Percentiles rank a stretch among this genome's conserved stretches.
phyloP scores from a whole-genome alignment of 2,329 filamentous ascomycete species.

The Orbilia oligospora region DNA sequence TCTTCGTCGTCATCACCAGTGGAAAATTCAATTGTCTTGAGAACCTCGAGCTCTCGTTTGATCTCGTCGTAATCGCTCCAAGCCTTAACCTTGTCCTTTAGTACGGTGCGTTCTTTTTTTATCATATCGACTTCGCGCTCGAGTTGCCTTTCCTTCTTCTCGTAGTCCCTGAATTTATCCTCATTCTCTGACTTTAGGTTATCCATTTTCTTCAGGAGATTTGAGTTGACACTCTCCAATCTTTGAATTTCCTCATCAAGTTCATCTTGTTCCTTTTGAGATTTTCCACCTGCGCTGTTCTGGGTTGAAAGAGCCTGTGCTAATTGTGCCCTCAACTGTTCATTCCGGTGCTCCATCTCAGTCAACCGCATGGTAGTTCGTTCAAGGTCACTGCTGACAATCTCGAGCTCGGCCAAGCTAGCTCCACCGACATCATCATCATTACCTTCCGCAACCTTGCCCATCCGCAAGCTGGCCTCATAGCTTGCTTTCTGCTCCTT shows the following conservation, averaged over 20 bases:
- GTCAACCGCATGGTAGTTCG: conserved; percentile 87
- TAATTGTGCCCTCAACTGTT: conserved; percentile 89
- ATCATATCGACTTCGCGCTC: conserved; percentile 83
- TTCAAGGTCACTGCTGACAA: conserved; percentile 91
- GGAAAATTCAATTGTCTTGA: conserved; percentile 98
- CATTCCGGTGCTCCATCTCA: conserved; percentile 93
- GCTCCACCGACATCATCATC: conserved; percentile 76
- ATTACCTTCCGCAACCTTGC: conserved; percentile 68
- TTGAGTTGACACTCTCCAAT: conserved; percentile 92
- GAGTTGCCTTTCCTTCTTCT: conserved; percentile 80
- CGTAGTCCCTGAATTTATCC: conserved; percentile 80
- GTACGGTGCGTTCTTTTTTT: conserved; percentile 82
- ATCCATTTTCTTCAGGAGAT: conserved; percentile 89
- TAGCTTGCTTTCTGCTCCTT: conserved; percentile 98
- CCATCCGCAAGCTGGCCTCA: conserved; percentile 92
- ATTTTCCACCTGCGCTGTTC: conserved; percentile 39
- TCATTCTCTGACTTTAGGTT: conserved; percentile 86
- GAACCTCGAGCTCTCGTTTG: conserved; percentile 93
- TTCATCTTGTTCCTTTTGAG: conserved; percentile 76
- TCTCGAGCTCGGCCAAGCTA: conserved; percentile 83
- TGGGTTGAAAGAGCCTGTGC: conserved; percentile 84
- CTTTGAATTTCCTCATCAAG: conserved; percentile 92
- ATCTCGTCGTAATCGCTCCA: conserved; percentile 97
- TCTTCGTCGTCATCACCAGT: conserved; percentile 85
- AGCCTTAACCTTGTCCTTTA: conserved; percentile 86